Evolutionary conservation across 148 eudicot species (phyloP), one percentile per base, ranked within the genome.

Genomic region (Vaccinium myrtillus): DNA sequence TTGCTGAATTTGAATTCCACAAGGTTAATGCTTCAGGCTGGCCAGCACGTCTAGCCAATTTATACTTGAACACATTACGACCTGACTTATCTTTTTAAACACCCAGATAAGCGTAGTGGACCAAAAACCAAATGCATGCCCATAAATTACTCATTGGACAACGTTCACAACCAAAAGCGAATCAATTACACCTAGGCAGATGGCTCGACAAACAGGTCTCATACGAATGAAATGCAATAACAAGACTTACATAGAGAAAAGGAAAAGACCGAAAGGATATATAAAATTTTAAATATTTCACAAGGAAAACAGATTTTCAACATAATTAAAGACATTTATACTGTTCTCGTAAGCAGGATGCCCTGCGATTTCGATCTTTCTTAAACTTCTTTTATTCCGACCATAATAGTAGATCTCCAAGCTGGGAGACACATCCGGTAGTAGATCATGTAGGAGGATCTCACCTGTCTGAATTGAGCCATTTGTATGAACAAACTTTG

Each of bases 1-100:
- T 79, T 92, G 97, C 90, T 92, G 91, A 85, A 96, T n/a, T 83
- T 36, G 95, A 87, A 85, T 94, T 95, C 99, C 98, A 96, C 65
- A 92, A 50, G 13, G 89, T 88, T 88, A 89, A 94, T 50, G 89
- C 98, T 78, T 91, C 89, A 77, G 95, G 90, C 86, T 97, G 99
- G 30, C 95, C 97, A 54, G 95, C 94, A 77, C 86, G 2, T 84
- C 99, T 88, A 59, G 91, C 87, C 92, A 97, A 79, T 85, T 94
- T 95, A 87, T 94, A 97, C 84, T 94, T 97, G 43, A 97, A 95
- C 78, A 94, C 88, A 87, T 87, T 93, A 83, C 89, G 89, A 50
- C 98, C 99, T 10, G 92, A 85, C 88, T 91, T 89, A 0, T 88
- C 92, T 89, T 88, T 93, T 30, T 30, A 30, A 30, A 30, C 32